phyloP scores from a whole-genome alignment of 805 yeast genomes.

The Barnettozyma sucrosica region DNA sequence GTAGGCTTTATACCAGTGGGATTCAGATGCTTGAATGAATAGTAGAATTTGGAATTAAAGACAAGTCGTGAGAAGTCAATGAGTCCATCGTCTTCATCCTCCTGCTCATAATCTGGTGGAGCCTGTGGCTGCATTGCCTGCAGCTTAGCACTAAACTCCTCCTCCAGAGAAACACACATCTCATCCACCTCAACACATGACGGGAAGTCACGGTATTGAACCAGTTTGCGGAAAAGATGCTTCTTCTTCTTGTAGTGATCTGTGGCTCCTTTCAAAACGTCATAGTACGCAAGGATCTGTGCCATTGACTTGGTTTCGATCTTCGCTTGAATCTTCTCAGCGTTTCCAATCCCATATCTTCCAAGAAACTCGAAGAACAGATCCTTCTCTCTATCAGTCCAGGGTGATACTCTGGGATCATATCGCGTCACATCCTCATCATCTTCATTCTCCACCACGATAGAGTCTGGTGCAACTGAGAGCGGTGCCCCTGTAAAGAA shows the following conservation, averaged over 20 bases:
- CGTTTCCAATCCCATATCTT: conserved; percentile 42
- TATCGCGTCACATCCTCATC: background rate
- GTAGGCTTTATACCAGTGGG: background rate
- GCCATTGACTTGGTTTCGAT: conserved; percentile 37
- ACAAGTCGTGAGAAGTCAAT: conserved; percentile 2
- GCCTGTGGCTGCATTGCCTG: conserved; percentile 1
- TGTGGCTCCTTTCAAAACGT: conserved; percentile 30
- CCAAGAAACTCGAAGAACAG: conserved; percentile 44
- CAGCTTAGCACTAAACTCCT: conserved; percentile 26
- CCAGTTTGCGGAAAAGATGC: conserved; percentile 17
- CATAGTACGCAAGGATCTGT: conserved; percentile 43
- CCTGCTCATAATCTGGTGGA: background rate
- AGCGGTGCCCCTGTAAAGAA: conserved; percentile 1
- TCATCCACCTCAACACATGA: conserved; percentile 47
- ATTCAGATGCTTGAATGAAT: background rate
- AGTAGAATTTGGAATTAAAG: background rate
- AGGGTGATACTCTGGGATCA: conserved; percentile 28
- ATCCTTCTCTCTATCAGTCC: conserved; percentile 47
- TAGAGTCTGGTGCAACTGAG: background rate
- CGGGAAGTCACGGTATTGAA: conserved; percentile 43
- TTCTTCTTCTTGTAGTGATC: conserved; percentile 22
- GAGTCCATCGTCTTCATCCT: background rate
- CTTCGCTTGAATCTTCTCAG: conserved; percentile 34
- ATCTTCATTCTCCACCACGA: background rate
- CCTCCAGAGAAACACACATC: conserved; percentile 39